Conservation (phyloP, 2,329 filamentous ascomycete species). For the Curvularia verruculosa region DNA sequence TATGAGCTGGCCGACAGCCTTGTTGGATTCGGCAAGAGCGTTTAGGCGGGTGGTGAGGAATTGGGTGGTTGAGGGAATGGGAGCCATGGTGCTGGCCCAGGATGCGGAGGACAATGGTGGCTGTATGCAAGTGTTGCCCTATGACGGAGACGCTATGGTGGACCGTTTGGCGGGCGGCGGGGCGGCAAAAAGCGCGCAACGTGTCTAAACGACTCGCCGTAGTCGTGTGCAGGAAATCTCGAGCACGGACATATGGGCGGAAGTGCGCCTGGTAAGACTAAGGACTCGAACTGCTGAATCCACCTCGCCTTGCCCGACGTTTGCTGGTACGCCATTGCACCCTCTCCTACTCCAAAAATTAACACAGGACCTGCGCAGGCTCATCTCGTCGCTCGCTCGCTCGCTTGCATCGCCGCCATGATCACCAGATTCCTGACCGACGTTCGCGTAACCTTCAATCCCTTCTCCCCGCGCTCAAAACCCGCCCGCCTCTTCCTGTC, state of each 20-base stretch:
- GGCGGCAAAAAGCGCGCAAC: constrained; percentile 16
- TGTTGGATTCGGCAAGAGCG: constrained; percentile 61
- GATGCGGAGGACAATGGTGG: constrained; percentile 37
- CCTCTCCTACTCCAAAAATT: background rate
- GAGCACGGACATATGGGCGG: constrained; percentile 30
- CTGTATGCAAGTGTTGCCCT: constrained; percentile 24
- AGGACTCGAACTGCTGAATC: constrained; percentile 7
- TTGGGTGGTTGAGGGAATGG: constrained; percentile 42
- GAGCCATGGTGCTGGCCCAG: constrained; percentile 41
- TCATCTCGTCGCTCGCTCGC: background rate
- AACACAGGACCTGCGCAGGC: background rate
- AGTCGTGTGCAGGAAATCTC: constrained; percentile 16
- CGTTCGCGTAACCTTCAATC: constrained; percentile 87
- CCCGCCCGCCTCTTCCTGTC: constrained; percentile 88
- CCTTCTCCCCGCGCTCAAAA: constrained; percentile 79
- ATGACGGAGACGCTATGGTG: constrained; percentile 41
- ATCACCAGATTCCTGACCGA: constrained; percentile 86
- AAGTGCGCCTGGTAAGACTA: constrained; percentile 11
- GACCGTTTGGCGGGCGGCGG: constrained; percentile 28
- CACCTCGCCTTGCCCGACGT: background rate
- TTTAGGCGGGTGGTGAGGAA: constrained; percentile 57
- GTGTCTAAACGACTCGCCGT: constrained; percentile 22
- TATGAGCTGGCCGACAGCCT: constrained; percentile 61
- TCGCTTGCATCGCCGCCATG: constrained; percentile 66
- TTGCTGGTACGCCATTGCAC: constrained; percentile 2